Base-by-base conservation (phyloP, 1,284 basidiomycete species). In the Thelephora terrestris region DNA sequence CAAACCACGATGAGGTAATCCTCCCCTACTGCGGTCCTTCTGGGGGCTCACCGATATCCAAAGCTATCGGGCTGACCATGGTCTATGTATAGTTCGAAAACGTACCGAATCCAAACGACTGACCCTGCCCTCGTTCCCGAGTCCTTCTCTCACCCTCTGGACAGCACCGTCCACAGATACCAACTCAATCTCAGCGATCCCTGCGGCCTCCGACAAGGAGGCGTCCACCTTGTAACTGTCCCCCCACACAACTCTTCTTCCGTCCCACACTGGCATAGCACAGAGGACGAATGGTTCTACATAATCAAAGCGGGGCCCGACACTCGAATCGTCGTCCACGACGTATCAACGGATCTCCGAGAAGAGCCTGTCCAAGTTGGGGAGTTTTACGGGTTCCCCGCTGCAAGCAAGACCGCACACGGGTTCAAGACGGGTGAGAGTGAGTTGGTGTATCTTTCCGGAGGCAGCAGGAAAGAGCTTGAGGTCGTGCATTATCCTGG, bases 221-320 rank as follows among this genome's bases (percentile, higher is more conserved):
- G 55, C 35, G 56, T 63, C 37, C 61, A 63, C 45, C 47, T 57
- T 53, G 56, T 54, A 40, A 58, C 56, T 32, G 50, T 59, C 21
- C 53, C 56, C 3, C 55, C 61, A 2, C 46, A 53, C 45, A 53
- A 52, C 40, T 55, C 50, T 46, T 59, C 56, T 48, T 55, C 57
- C 20, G 54, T 56, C 21, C 39, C 57, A 36, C 61, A 63, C 53
- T 61, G 58, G 55, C 61, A 63, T 49, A 53, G 45, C 36, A 50
- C 51, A 32, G 59, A 61, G 27, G 61, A 63, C 49, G 61, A 63
- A 50, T 63, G 58, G 58, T 50, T 55, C 47, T 63, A 58, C 50
- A 54, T 63, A 45, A 43, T 63, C 42, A 58, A 60, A n/a, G 60
- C 60, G 7, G 57, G 56, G 17, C 52, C 52, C 17, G 56, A 50